Base-by-base conservation (phyloP, 2,329 filamentous ascomycete species). In the Coleophoma eucalyptorum region DNA sequence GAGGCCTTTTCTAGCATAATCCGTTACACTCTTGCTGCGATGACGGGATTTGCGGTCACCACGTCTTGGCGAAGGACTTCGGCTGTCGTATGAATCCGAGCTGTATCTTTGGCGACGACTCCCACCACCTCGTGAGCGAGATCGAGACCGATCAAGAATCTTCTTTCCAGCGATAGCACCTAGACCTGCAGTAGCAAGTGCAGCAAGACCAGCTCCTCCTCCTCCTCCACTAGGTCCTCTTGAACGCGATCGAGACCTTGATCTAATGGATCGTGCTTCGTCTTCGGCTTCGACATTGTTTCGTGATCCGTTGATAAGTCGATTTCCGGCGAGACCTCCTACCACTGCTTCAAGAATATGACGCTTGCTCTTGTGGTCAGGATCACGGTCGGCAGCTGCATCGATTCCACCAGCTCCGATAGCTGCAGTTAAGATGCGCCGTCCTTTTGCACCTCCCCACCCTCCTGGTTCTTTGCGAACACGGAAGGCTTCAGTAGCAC, bases 371-470 rank as follows among this genome's bases (percentile, higher is more conserved):
- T 89, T 85, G 60, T 86, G 83, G 16, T 78, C 76, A 5, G 84
- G 79, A 61, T 91, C 79, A 47, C 75, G 75, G 58, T 85, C 82
- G 50, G 86, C 75, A 20, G 85, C 86, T 8, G 85, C 84, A 67
- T 97, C 90, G 54, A 96, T 87, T 51, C 90, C 89, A 58, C 89
- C 93, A 53, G 93, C 91, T 70, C 90, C 87, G 21, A 82, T 80
- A 21, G 93, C 93, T 44, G 91, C 92, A 19, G 93, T 97, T 45
- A 96, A 80, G 53, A 97, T 83, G 48, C 93, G 90, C 74, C 91
- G 94, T 58, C 91, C 90, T 72, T 97, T 97, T 56, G 89, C 87
- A 35, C 92, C 93, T 56, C 86, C 87, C 91, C 92, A 97, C 41
- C 86, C 82, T 49, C 93, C 93, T 2, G 90, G 88, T 55, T 94